Evolutionary conservation across 306 rosid genomes (phyloP).

Genomic region (Sindora glabra): DNA sequence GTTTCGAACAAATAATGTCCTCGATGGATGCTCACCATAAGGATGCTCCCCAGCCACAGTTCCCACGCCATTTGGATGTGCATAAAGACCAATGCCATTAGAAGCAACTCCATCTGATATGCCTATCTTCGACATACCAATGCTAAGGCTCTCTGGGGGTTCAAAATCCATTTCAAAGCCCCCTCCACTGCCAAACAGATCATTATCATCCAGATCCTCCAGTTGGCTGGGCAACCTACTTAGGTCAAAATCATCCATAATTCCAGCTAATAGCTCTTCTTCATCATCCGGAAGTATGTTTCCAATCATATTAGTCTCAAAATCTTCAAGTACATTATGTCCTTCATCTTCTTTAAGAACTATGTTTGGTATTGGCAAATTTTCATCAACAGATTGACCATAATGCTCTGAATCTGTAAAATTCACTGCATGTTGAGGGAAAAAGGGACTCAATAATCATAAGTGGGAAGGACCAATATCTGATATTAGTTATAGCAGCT

Average conservation of each 20-base stretch:
- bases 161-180: conserved; percentile 89
- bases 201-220: conserved; percentile 83
- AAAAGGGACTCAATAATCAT: too few species aligned
- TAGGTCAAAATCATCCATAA: conserved; percentile 82
- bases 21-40: conserved; percentile 93
- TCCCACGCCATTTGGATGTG: conserved; percentile 68
- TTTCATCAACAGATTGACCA: conserved; percentile 45
- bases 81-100: conserved; percentile 50
- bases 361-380: conserved; percentile 34
- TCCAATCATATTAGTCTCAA: conserved; percentile 44
- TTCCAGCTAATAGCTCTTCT: conserved; percentile 80
- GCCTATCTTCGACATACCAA: conserved; percentile 57
- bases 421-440: conserved; percentile 59
- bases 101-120: conserved; percentile 48
- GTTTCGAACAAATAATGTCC: conserved; percentile 86
- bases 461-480: neutral
- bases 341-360: conserved; percentile 32
- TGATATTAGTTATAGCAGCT: conserved; percentile 2
- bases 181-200: conserved; percentile 82
- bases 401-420: conserved; percentile 34
- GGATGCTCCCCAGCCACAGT: conserved; percentile 94
- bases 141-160: conserved; percentile 44
- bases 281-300: conserved; percentile 78
- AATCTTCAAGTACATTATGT: conserved; percentile 43
- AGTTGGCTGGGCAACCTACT: conserved; percentile 77